phyloP scores from a whole-genome alignment of 768 basidiomycete genomes.

The Amanita muscaria region DNA sequence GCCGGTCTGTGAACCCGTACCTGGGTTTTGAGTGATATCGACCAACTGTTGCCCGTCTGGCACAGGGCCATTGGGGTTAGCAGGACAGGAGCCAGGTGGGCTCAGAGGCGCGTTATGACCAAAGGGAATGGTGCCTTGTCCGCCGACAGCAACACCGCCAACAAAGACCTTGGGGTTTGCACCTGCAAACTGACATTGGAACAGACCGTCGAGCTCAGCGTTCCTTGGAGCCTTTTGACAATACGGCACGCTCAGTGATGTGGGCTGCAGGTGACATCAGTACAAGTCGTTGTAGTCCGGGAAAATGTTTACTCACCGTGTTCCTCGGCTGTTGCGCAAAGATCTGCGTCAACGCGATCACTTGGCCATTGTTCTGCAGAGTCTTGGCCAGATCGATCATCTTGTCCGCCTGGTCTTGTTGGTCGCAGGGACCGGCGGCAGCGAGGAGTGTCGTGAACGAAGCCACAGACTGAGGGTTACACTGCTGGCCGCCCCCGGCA shows the following conservation, averaged over 20 bases:
- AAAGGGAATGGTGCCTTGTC: conserved; percentile 44
- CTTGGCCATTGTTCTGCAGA: conserved; percentile 34
- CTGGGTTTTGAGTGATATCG: conserved; percentile 26
- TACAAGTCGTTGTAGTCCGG: background rate
- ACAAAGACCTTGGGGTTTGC: conserved; percentile 36
- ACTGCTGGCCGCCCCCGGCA: conserved; percentile 48
- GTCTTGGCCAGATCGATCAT: conserved; percentile 39
- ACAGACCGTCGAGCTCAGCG: conserved; percentile 42
- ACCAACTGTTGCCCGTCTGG: conserved; percentile 39
- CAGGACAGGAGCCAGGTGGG: conserved; percentile 44
- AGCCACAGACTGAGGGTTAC: conserved; percentile 47
- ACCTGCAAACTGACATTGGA: conserved; percentile 51
- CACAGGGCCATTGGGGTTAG: conserved; percentile 37
- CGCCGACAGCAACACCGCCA: conserved; percentile 33
- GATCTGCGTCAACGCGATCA: conserved; percentile 45
- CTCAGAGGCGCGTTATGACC: conserved; percentile 29
- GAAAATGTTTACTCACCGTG: conserved; percentile 25
- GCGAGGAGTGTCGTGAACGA: conserved; percentile 56
- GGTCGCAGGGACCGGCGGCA: conserved; percentile 42
- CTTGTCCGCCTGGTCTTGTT: conserved; percentile 46
- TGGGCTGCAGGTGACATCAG: conserved; percentile 24
- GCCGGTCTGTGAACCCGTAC: conserved; percentile 15
- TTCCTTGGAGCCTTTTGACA: conserved; percentile 48
- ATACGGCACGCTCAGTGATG: conserved; percentile 36
- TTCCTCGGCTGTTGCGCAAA: conserved; percentile 53